Evolutionary conservation across 1,284 basidiomycete genomes (phyloP).

Genomic region (Meira miltonrushii): DNA sequence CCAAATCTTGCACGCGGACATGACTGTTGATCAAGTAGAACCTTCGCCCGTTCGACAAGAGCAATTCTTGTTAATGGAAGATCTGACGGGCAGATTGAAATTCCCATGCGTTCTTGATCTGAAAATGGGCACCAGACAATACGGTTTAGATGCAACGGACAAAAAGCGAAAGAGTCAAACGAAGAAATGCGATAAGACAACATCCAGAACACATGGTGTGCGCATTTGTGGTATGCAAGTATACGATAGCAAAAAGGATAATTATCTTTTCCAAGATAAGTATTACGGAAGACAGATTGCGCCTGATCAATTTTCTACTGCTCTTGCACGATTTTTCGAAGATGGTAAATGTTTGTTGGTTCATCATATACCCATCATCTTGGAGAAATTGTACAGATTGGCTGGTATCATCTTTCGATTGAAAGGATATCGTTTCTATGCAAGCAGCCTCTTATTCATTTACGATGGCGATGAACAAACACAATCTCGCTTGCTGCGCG

Average conservation of each 20-base stretch:
- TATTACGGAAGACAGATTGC: conserved; percentile 87
- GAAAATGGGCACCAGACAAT: conserved; percentile 98
- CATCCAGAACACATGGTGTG: conserved; percentile 81
- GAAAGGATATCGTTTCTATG: conserved; percentile 93
- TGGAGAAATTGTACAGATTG: conserved; percentile 88
- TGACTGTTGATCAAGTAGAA: not conserved
- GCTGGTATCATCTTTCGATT: conserved; percentile 82
- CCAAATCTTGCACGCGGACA: not conserved
- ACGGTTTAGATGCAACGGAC: conserved; percentile 87
- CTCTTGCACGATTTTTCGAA: conserved; percentile 76
- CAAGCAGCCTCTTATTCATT: conserved; percentile 90
- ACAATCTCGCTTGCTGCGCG: conserved; percentile 61
- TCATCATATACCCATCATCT: conserved; percentile 84
- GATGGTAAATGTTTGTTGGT: conserved; percentile 77
- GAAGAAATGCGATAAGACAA: conserved; percentile 95
- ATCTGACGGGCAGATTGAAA: conserved; percentile 88
- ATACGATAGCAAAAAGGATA: conserved; percentile 55
- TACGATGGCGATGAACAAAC: conserved; percentile 90
- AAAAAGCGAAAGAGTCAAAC: conserved; percentile 95
- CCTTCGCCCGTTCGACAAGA: conserved; percentile 67
- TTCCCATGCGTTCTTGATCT: conserved; percentile 93
- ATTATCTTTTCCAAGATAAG: conserved; percentile 91
- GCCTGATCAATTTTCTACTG: conserved; percentile 74
- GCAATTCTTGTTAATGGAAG: conserved; percentile 98
- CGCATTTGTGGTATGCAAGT: conserved; percentile 99